Evolutionary conservation across 2,329 filamentous ascomycete species (phyloP), one percentile per base, ranked within the genome.

Genomic region (Fusarium equiseti): DNA sequence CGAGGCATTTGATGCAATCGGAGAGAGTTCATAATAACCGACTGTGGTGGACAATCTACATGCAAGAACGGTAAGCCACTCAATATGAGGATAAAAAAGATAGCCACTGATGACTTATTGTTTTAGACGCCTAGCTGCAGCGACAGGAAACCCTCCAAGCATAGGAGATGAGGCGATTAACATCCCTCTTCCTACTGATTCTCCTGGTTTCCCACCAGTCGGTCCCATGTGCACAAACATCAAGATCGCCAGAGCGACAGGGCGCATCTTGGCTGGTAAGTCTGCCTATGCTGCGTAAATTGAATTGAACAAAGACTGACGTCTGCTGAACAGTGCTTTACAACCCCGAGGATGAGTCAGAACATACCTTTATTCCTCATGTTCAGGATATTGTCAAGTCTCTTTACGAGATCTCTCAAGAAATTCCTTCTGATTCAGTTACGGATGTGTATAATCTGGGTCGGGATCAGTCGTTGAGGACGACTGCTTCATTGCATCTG

Each of bases 301-400:
- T 1, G 4, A 3, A 2, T 3, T 15, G 2, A 2, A 4, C 9
- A 31, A 11, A 29, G 13, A 43, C 24, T 48, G 18, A 66, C 8
- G 1, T 26, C 20, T 16, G 5, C 6, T 29, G 0, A 12, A 10
- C 18, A 73, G 77, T 77, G 2, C 67, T 79, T 3, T 79, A 79
- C n/a, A 77, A 77, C 0, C 75, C 77, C 0, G 73, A 77, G 4
- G 71, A 73, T 15, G 77, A 76, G 43, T 72, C 76, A 4, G 77
- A 79, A 49, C 68, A 76, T 1, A 74, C 72, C 0, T 79, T 79
- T 26, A 77, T 79, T 11, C 76, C 77, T 2, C 74, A 73, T 5
- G 77, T 79, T 2, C 77, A 79, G 6, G 77, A 78, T 9, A 78
- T 79, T 8, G 75, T 79, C 60, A 72, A 70, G 32, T 75, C 73